Evolutionary conservation across 768 basidiomycete genomes (phyloP), one percentile per base, ranked within the genome.

Genomic region (Xerocomellus amylosporus): DNA sequence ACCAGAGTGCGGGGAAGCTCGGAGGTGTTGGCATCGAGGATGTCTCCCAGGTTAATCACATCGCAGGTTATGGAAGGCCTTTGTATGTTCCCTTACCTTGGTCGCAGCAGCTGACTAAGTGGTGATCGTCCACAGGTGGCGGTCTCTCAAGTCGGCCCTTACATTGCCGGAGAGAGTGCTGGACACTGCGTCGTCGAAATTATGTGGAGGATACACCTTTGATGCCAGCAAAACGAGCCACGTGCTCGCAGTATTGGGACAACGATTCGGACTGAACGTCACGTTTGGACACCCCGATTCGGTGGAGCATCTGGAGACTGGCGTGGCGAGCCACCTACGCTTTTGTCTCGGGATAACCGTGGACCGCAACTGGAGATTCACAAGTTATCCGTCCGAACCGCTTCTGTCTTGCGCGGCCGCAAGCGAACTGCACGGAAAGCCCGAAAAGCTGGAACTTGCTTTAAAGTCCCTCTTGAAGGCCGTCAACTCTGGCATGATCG

Each of bases 371-470:
- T 51, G 63, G 53, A 41, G 42, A n/a, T 61, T 53, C 19, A 60
- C 62, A 13, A 36, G 26, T 14, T 58, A 59, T 39, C 55, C 64
- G 15, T 63, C 56, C 17, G 61, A 65, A n/a, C 53, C 61, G 5
- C 14, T 63, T 12, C 14, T 64, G 15, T 64, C 59, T 3, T 61
- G 46, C 15, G 42, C 49, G 14, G 54, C 59, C 0, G 56, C 56
- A 15, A 15, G 3, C 8, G 5, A 37, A 12, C 30, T 58, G 10
- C 59, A 63, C 8, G 2, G 0, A 10, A 5, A 9, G 2, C 39
- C 47, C 5, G n/a, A 12, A 19, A 19, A 5, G 1, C 19, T 53
- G 14, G 9, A 15, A 5, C 0, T 2, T 2, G 34, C 42, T 7
- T 34, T 46, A 34, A 3, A 0, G 5, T 49, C 30, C 6, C 12